Conservation (phyloP, 2,329 filamentous ascomycete species). For the Simplicillium sp. region DNA sequence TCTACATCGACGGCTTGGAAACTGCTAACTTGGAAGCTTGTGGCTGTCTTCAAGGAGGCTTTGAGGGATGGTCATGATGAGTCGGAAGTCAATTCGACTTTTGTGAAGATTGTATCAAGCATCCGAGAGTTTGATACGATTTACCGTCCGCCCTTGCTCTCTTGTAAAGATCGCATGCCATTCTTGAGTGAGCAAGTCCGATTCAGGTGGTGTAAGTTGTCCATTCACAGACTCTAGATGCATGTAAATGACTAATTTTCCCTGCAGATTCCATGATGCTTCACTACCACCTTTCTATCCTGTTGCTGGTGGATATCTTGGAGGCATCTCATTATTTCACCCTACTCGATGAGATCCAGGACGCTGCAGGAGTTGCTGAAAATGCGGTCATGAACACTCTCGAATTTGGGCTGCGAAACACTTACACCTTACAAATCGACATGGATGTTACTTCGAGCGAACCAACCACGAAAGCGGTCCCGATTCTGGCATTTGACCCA, state of each 20-base stretch:
- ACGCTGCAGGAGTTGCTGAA: conserved; percentile 17
- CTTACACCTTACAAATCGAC: conserved; percentile 11
- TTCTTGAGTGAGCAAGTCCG: conserved; percentile 20
- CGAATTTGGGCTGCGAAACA: conserved; percentile 19
- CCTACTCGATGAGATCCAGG: conserved; percentile 13
- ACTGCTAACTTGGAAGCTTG: conserved; percentile 20
- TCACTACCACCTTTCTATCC: conserved; percentile 21
- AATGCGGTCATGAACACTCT: conserved; percentile 20
- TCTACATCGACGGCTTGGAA: conserved; percentile 19
- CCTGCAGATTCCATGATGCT: conserved; percentile 20
- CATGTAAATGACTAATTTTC: neutral
- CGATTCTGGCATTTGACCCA: conserved; percentile 18
- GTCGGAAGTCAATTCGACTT: conserved; percentile 16
- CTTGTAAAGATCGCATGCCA: conserved; percentile 19
- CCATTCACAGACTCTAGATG: neutral
- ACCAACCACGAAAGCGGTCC: neutral
- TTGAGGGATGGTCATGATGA: conserved; percentile 21
- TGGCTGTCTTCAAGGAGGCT: conserved; percentile 21
- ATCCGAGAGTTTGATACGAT: conserved; percentile 17
- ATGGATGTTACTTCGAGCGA: neutral
- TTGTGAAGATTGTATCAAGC: conserved; percentile 13
- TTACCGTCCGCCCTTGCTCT: conserved; percentile 17
- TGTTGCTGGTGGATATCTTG: conserved; percentile 19
- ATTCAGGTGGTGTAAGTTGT: conserved; percentile 20
- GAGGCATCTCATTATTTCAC: conserved; percentile 18